These are phyloP conservation scores for Mycena galericulata DNA, from an alignment of 768 basidiomycete species.

Conservation along the genomic window DNA sequence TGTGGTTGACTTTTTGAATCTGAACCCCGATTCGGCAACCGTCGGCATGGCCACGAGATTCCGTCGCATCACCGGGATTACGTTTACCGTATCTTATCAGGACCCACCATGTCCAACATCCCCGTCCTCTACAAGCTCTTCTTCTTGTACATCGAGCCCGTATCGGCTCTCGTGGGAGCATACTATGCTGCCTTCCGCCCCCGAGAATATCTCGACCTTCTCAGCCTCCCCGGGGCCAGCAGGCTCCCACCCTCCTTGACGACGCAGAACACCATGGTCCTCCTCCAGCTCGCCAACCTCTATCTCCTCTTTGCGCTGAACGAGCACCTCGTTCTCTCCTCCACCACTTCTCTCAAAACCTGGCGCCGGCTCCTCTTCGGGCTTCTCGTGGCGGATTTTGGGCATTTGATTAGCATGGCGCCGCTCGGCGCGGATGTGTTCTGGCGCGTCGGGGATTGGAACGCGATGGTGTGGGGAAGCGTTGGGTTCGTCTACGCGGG, in stretches of 20 bases:
- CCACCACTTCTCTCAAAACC: conserved; percentile 51
- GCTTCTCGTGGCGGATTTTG: conserved; percentile 62
- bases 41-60: too few species aligned
- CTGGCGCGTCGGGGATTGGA: conserved; percentile 61
- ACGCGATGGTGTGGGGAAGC: conserved; percentile 66
- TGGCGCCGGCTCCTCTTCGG: conserved; percentile 58
- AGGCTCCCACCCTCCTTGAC: conserved; percentile 33
- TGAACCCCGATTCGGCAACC: too few species aligned
- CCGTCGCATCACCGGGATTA: too few species aligned
- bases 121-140: conserved; percentile 55
- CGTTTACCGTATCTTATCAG: too few species aligned
- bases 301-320: conserved; percentile 64
- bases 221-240: conserved; percentile 35
- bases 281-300: conserved; percentile 62
- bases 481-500: conserved; percentile 65
- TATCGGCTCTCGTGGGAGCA: conserved; percentile 61
- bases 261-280: conserved; percentile 52
- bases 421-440: conserved; percentile 56
- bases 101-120: conserved; percentile 26
- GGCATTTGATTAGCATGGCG: conserved; percentile 59
- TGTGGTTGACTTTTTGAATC: too few species aligned
- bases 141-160: conserved; percentile 65
- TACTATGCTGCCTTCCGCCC: conserved; percentile 60
- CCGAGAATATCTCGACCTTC: conserved; percentile 51
- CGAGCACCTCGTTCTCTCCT: conserved; percentile 62